These are phyloP conservation scores for Populus davidiana DNA, from an alignment of 345 rosid species.

Conservation along the genomic window DNA sequence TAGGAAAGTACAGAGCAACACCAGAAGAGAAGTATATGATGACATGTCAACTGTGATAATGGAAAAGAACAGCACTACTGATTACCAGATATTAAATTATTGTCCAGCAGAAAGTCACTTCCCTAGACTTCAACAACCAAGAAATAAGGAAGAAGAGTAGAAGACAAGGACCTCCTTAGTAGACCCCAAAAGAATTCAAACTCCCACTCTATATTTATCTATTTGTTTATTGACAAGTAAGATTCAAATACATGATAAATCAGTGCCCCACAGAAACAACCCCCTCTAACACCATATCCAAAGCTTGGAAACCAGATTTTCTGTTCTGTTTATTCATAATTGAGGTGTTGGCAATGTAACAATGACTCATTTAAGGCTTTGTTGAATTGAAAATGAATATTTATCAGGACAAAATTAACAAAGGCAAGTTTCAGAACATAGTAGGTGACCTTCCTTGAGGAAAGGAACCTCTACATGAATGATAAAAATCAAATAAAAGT, in stretches of 20 bases:
- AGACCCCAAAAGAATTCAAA: not conserved
- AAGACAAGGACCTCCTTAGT: not conserved
- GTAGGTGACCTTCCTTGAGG: not conserved
- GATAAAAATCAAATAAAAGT: not conserved
- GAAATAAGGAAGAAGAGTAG: not conserved
- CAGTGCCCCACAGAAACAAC: not conserved
- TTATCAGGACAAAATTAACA: not conserved
- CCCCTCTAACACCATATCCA: not conserved
- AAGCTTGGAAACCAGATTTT: conserved; percentile 1
- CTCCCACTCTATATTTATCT: not conserved
- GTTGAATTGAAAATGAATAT: not conserved
- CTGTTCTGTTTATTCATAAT: not conserved
- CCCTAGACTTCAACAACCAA: not conserved
- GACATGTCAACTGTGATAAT: not conserved
- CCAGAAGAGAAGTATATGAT: not conserved
- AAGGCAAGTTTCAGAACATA: not conserved
- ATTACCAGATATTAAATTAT: not conserved
- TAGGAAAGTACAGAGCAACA: not conserved
- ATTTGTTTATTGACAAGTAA: not conserved
- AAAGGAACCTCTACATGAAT: not conserved
- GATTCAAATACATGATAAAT: not conserved
- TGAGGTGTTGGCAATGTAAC: not conserved
- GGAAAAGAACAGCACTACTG: not conserved
- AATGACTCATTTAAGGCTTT: not conserved
- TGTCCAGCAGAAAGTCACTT: not conserved